Percentiles rank a stretch among this genome's conserved stretches.
These are phyloP conservation scores for Nicotiana tomentosiformis DNA, from an alignment of 257 asterid species.

Conservation along the genomic window DNA sequence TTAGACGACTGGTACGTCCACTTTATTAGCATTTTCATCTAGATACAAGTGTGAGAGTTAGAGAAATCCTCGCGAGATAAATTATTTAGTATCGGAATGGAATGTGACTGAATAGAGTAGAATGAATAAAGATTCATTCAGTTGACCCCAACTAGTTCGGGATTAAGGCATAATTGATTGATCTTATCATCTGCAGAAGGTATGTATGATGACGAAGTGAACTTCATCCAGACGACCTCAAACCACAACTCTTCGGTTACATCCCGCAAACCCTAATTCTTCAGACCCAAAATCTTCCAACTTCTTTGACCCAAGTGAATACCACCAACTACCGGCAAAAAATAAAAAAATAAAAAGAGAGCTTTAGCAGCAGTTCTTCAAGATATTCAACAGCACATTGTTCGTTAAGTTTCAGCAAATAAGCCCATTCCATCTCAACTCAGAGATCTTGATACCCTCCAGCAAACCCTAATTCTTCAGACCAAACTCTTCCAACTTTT, in stretches of 20 bases:
- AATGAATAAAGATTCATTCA: background rate
- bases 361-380: background rate
- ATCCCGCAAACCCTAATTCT: background rate
- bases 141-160: slow-evolving; percentile 1
- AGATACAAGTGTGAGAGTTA: background rate
- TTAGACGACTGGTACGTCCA: no score
- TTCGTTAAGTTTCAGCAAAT: background rate
- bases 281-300: background rate
- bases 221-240: background rate
- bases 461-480: background rate
- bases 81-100: background rate
- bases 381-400: background rate
- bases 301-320: background rate
- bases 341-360: background rate
- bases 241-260: background rate
- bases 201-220: background rate
- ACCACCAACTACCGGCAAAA: background rate
- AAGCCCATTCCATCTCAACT: background rate
- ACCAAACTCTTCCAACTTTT: background rate
- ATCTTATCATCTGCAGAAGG: background rate
- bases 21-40: no score
- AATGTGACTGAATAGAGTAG: background rate
- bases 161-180: background rate
- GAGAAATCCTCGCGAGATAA: background rate
- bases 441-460: background rate